Evolutionary conservation across 768 basidiomycete genomes (phyloP).

Genomic region (Scleroderma citrinum): DNA sequence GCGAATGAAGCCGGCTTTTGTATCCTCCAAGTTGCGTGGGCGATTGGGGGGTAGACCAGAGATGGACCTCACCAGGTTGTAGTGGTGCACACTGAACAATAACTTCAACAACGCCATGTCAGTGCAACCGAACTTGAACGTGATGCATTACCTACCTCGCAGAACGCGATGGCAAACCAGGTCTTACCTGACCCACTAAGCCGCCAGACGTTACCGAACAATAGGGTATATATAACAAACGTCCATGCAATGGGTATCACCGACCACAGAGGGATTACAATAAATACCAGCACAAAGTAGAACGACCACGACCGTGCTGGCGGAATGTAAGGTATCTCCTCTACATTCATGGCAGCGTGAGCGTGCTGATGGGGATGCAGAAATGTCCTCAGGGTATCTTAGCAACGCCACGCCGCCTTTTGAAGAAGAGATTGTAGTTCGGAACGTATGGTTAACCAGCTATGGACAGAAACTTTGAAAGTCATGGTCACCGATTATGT

Average conservation of each 20-base stretch:
- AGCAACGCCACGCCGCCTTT: background rate
- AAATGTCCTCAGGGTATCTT: constrained; percentile 16
- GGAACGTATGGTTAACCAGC: no score
- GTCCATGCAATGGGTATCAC: constrained; percentile 60
- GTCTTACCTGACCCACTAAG: constrained; percentile 34
- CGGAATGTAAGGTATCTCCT: constrained; percentile 32
- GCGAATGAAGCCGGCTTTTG: constrained; percentile 54
- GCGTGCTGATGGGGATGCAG: background rate
- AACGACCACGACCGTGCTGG: constrained; percentile 45
- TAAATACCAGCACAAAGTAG: constrained; percentile 49
- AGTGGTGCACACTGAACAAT: constrained; percentile 64
- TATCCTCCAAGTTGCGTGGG: constrained; percentile 46
- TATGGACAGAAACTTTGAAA: no score
- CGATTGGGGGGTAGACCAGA: constrained; percentile 40
- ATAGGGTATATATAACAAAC: constrained; percentile 47
- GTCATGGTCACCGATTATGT: no score
- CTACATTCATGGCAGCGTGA: background rate
- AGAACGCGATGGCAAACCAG: constrained; percentile 46
- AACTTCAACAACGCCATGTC: constrained; percentile 36
- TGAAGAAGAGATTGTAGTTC: background rate
- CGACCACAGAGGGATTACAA: constrained; percentile 62
- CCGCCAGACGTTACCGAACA: constrained; percentile 35
- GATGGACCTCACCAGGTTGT: constrained; percentile 42
- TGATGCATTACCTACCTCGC: constrained; percentile 42
- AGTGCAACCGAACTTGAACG: background rate